Base-by-base conservation (phyloP, 345 rosid species). In the Eucalyptus paniculata region DNA sequence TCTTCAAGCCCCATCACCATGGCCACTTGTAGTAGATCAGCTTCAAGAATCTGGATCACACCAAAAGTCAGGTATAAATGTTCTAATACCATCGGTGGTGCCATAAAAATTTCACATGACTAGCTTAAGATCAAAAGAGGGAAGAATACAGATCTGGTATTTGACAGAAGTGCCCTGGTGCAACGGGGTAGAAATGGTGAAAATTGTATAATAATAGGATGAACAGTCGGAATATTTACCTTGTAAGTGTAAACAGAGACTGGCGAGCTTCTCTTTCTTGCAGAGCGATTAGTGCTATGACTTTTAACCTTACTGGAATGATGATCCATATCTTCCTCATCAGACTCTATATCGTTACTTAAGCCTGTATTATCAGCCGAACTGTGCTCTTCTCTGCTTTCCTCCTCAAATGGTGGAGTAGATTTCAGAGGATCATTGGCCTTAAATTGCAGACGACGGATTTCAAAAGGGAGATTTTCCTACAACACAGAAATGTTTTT, bases 21-120 rank as follows among this genome's bases (percentile, higher is more conserved):
- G n/a, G 97, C 97, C 91, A 97, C 98, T 94, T 97, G 97, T 77
- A 95, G 91, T 88, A 97, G 93, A 94, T 97, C 98, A 90, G 96
- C 95, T 94, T 96, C 98, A 72, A 94, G 94, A 90, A 96, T 96
- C 99, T 96, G 90, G 80, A 87, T 86, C 45, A 58, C 62, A 15
- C 14, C 45, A 12, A 86, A 50, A 34, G 45, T 50, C 88, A 53
- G 65, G 62, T 58, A 86, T 37, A 34, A 40, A 42, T 49, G 85
- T 51, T 32, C 65, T 16, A 51, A 56, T 19, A 51, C 0, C 67
- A 86, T 12, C n/a, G 3, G 24, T 50, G 42, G 26, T 2, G 1
- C 60, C 85, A 77, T 4, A 40, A 23, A 77, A 77, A 21, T 28
- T 77, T 69, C 47, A 72, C 24, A 40, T 21, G 28, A 77, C 85